Conservation (phyloP, 106 monocot genomes). For the Allium sativum region DNA sequence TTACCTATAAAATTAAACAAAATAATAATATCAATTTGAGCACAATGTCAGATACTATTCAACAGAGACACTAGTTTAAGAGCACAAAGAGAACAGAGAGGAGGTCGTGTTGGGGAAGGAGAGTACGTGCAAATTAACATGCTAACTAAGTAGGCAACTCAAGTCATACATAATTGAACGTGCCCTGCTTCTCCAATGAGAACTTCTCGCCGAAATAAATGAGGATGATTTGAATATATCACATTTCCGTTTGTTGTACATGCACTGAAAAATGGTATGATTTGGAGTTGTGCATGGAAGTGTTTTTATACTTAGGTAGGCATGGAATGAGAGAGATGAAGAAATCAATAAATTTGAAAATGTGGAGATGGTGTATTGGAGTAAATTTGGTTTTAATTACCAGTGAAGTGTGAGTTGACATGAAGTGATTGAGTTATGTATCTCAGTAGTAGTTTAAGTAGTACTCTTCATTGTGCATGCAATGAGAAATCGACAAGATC, state of each 20-base stretch:
- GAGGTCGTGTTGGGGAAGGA: slow-evolving; percentile 83
- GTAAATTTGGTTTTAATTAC: slow-evolving; percentile 23
- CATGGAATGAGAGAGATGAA: background rate
- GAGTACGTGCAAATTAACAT: slow-evolving; percentile 53
- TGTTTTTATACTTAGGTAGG: background rate
- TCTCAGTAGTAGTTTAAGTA: no score
- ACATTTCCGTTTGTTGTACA: slow-evolving; percentile 1
- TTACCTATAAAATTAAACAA: no score
- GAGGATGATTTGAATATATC: background rate
- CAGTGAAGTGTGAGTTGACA: no score
- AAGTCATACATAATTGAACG: slow-evolving; percentile 36
- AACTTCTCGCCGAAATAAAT: slow-evolving; percentile 28
- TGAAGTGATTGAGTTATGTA: no score
- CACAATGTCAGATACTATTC: no score
- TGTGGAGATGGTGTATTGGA: slow-evolving; percentile 40
- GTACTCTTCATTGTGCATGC: no score
- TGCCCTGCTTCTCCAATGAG: slow-evolving; percentile 99
- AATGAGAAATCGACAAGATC: no score
- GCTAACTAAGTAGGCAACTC: background rate
- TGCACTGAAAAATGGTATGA: background rate
- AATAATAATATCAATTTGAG: no score
- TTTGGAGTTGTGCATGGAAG: background rate
- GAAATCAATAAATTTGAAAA: background rate
- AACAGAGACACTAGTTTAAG: no score
- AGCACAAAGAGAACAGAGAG: slow-evolving; percentile 26